Evolutionary conservation across 768 basidiomycete species (phyloP).

Genomic region (Chalciporus piperatus): DNA sequence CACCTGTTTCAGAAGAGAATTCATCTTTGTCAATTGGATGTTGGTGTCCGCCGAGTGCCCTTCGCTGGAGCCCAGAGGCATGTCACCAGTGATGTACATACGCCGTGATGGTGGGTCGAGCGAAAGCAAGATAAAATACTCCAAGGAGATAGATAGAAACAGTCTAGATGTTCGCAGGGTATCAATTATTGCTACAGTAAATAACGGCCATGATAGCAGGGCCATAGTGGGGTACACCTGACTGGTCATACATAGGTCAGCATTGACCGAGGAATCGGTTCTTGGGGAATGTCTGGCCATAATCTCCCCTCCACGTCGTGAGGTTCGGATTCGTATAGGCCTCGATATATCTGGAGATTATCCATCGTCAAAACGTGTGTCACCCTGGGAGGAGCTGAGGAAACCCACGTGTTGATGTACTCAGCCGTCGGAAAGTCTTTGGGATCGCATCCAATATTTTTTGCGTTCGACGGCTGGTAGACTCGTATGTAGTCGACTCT

Average conservation of each 20-base stretch:
- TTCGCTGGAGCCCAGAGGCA: neutral
- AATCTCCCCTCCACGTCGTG: slow-evolving; percentile 45
- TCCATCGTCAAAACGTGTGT: neutral
- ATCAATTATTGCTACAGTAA: slow-evolving; percentile 1
- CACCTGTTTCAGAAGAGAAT: neutral
- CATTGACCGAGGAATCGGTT: slow-evolving; percentile 46
- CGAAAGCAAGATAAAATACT: neutral
- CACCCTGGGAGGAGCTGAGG: neutral
- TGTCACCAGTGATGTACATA: neutral
- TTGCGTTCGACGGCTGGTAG: slow-evolving; percentile 61
- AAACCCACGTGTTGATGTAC: slow-evolving; percentile 62
- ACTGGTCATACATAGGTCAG: no score
- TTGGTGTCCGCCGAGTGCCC: neutral
- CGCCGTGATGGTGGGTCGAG: neutral
- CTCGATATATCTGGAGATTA: slow-evolving; percentile 49
- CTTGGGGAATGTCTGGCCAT: slow-evolving; percentile 46
- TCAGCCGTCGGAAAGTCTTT: slow-evolving; percentile 60
- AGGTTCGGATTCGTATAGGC: slow-evolving; percentile 65
- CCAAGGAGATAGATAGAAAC: neutral
- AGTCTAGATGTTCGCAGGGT: neutral
- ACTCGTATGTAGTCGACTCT: slow-evolving; percentile 61
- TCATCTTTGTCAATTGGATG: neutral
- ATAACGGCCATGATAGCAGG: neutral
- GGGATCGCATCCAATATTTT: slow-evolving; percentile 75
- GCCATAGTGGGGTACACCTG: neutral